Base-by-base conservation (phyloP, 345 rosid genomes). In the Eucalyptus brandiana region DNA sequence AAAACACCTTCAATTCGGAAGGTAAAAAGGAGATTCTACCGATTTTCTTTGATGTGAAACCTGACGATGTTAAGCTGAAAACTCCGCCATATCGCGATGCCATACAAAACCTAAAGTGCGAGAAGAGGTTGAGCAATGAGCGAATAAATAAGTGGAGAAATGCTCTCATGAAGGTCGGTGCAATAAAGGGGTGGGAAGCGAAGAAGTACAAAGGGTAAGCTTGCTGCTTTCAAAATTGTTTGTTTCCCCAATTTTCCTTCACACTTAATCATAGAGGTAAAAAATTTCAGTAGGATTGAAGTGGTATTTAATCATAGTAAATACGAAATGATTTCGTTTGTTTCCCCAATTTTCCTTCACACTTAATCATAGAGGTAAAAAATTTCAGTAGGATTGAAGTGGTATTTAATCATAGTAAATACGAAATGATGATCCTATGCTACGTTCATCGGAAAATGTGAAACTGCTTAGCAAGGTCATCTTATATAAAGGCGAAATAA, bases 1-100 rank as follows among this genome's bases (percentile, higher is more conserved):
- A 6, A 9, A 23, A 0, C 6, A 23, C 1, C 1, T 56, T 6
- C 5, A 23, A 2, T 9, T 8, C 60, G 0, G 1, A 56, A 9
- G 62, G 6, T 23, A 56, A 56, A 0, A 56, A 56, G 24, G 1
- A 9, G 6, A 10, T 23, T 6, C 2, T 56, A 9, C 62, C 62
- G 0, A 56, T 56, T 23, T 56, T 56, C 3, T 56, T 4, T 0
- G 5, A 56, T 2, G 62, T 56, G 28, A 2, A 2, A 2, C 3
- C 30, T 24, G 62, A 23, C 0, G 62, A 56, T 1, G 30, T 56
- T 56, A 56, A 56, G 12, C 2, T 56, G 28, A 23, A 56, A 56
- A 56, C 30, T 10, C 0, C 30, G 0, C 2, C 2, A 3, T 56
- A 56, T 5, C 4, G 6, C 3, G 30, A 24, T 24, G 28, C 13